These are phyloP conservation scores for Solanum piurae DNA, from an alignment of 257 asterid species.

Conservation along the genomic window DNA sequence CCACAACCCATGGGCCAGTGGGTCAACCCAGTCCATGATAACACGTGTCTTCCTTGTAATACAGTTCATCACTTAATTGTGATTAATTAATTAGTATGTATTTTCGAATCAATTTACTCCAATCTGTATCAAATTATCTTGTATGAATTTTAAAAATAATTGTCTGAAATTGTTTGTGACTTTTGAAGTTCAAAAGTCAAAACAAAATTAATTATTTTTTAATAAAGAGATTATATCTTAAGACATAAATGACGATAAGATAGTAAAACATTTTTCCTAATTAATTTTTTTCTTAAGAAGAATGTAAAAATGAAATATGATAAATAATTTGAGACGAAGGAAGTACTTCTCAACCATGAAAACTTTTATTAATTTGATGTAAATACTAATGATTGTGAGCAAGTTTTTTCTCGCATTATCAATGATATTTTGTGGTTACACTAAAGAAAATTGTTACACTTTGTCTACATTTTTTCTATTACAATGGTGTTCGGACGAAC, in stretches of 20 bases:
- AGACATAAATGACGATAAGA: no score
- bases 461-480: neutral
- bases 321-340: neutral
- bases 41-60: neutral
- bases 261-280: fast-evolving
- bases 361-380: neutral
- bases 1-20: neutral
- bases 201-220: neutral
- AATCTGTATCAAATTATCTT: neutral
- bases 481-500: neutral
- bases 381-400: neutral
- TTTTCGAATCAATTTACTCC: neutral
- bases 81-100: neutral
- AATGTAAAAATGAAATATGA: no score
- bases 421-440: no score
- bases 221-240: neutral
- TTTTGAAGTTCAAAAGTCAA: no score
- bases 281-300: neutral
- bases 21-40: neutral
- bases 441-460: neutral
- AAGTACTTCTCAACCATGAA: neutral
- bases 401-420: no score
- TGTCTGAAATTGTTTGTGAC: neutral
- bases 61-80: neutral
- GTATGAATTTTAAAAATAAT: neutral